Evolutionary conservation across 768 basidiomycete species (phyloP).

Genomic region (button mushroom (Agaricus bisporus)): DNA sequence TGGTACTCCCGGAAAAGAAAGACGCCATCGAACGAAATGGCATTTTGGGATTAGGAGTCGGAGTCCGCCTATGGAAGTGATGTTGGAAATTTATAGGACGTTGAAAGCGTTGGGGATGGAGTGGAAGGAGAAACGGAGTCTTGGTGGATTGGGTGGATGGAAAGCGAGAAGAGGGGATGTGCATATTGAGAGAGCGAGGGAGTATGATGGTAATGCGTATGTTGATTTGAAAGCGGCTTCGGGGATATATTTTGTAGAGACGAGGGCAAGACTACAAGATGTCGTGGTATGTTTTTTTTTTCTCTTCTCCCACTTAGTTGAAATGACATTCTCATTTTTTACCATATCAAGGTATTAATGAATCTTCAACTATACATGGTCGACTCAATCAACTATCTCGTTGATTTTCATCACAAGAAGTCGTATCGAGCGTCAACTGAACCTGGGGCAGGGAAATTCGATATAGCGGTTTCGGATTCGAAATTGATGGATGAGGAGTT

Average conservation of each 20-base stretch:
- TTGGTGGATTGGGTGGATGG: conserved; percentile 65
- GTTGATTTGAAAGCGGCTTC: conserved; percentile 68
- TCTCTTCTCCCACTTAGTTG: not conserved
- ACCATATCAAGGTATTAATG: conserved; percentile 73
- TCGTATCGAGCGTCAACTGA: conserved; percentile 76
- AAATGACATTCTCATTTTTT: not conserved
- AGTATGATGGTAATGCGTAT: conserved; percentile 51
- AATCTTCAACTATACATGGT: conserved; percentile 97
- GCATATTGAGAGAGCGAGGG: conserved; percentile 56
- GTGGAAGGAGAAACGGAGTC: conserved; percentile 87
- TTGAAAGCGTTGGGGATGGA: conserved; percentile 90
- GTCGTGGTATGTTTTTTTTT: conserved; percentile 65
- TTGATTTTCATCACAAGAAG: conserved; percentile 97
- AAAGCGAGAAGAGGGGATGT: conserved; percentile 26
- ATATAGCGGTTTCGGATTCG: conserved; percentile 51
- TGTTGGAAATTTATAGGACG: conserved; percentile 96
- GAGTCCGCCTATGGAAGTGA: conserved; percentile 97
- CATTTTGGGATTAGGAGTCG: conserved; percentile 96
- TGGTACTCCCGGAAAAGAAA: conserved; percentile 45
- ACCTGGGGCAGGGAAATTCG: conserved; percentile 64
- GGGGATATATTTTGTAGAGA: conserved; percentile 90
- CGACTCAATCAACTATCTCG: conserved; percentile 92
- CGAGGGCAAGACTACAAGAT: conserved; percentile 81
- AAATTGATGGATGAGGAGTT: conserved; percentile 36
- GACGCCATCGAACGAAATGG: conserved; percentile 84